Base-by-base conservation (phyloP, 805 yeast genomes). In the Metschnikowia lochheadii region DNA sequence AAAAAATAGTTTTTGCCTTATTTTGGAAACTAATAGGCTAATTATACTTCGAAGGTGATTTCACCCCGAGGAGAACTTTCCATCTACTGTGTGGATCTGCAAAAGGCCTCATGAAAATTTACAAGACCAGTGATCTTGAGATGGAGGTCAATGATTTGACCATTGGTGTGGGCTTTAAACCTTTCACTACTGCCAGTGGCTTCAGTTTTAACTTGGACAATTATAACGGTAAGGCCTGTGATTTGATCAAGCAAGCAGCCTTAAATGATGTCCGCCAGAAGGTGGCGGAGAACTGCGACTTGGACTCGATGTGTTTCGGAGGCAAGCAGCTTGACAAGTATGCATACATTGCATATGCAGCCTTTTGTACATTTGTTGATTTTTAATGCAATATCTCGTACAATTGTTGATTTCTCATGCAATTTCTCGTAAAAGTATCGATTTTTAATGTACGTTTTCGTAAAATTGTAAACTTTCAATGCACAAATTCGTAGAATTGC, bases 281-380 rank as follows among this genome's bases (percentile, higher is more conserved):
- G 53, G 76, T 85, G 34, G 68, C 69, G 3, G 77, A 75, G 15
- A 79, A 77, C 65, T 77, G 85, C n/a, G 71, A 85, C 59, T 71
- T 84, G 10, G 89, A 89, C 54, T 89, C 97, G 0, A 91, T 91
- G 87, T 92, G 94, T 68, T 83, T 88, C 18, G 79, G 96, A 2
- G 99, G 98, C 11, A 92, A 94, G 65, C 77, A 82, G 26, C 71
- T 91, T 45, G 96, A 90, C 57, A 94, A 91, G 69, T 94, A 87
- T 68, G 97, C 98, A 0, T 86, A 87, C 76, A 78, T 94, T 47
- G 74, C 89, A 13, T 86, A 86, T 55, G 88, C n/a, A n/a, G n/a
- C n/a, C n/a, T 21, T 21, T 6, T 6, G 23, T 21, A 21, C 3
- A 21, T 4, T 21, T 21, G 23, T 21, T 4, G 23, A 4, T 21